Evolutionary conservation across 768 basidiomycete species (phyloP).

Genomic region (Crassisporium funariophilum): DNA sequence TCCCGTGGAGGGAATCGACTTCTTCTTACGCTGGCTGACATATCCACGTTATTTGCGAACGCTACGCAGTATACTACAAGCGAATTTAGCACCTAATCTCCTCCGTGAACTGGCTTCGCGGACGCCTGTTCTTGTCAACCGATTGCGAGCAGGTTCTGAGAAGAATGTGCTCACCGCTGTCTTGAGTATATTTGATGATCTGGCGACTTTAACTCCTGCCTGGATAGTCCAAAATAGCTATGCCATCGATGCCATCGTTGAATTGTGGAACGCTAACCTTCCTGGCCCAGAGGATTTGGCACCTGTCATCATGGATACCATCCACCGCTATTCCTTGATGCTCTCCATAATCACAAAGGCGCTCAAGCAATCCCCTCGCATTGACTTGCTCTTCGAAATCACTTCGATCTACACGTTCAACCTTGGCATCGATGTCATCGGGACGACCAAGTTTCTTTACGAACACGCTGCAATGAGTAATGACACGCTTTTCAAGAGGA

Average conservation of each 20-base stretch:
- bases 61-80: constrained; percentile 79
- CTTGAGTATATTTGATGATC: constrained; percentile 75
- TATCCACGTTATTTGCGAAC: constrained; percentile 83
- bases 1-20: constrained; percentile 80
- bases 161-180: constrained; percentile 61
- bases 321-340: constrained; percentile 65
- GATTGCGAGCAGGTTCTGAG: constrained; percentile 54
- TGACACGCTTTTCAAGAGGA: constrained; percentile 72
- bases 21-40: constrained; percentile 79
- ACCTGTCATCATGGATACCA: constrained; percentile 48
- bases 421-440: constrained; percentile 79
- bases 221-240: constrained; percentile 75
- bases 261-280: constrained; percentile 67
- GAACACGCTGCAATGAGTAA: constrained; percentile 77
- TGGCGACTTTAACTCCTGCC: constrained; percentile 61
- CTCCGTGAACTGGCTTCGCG: constrained; percentile 67
- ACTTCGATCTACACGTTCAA: constrained; percentile 79
- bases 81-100: constrained; percentile 75
- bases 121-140: constrained; percentile 52
- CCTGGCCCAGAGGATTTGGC: constrained; percentile 45
- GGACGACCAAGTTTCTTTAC: constrained; percentile 83
- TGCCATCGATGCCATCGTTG: constrained; percentile 71
- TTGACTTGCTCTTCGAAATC: constrained; percentile 89
- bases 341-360: constrained; percentile 78
- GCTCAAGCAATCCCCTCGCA: constrained; percentile 68